Base-by-base conservation (phyloP, 2,329 filamentous ascomycete genomes). In the Aureobasidium mangrovei region DNA sequence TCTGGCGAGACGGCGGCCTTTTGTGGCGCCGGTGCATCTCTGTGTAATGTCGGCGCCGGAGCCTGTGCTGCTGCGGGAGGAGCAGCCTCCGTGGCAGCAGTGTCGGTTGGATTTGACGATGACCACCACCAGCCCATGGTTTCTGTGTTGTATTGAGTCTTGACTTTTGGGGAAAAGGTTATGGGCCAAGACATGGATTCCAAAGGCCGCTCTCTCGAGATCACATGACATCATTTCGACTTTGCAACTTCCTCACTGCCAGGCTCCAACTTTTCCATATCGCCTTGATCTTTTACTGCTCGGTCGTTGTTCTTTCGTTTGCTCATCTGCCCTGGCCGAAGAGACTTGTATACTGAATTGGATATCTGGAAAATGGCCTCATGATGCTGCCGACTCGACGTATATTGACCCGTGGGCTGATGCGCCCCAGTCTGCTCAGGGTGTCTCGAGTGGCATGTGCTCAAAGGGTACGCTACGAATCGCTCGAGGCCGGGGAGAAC, bases 401-500 rank as follows among this genome's bases (percentile, higher is more conserved):
- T 44, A 44, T 53, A 43, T 44, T 44, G 31, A 24, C 29, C 27
- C 49, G 49, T 40, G 35, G 40, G 49, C 49, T 53, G 26, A 44
- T 44, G 32, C 49, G 49, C 49, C 49, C 49, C 32, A 40, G 49
- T 39, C 26, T 53, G 49, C 49, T 39, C 39, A 44, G 40, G 33
- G 49, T 38, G 39, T 29, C 39, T 43, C 49, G 49, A 32, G 39
- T 31, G 49, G 32, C 40, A 44, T 53, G 49, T 53, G 49, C 49
- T 43, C 40, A 40, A 46, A 35, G 42, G 9, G 12, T 33, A 35
- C 65, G 69, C 28, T 63, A 59, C 58, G 60, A 62, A 9, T 68
- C 70, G 6, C 57, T 70, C 2, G 71, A 76, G 56, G 70, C 76
- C 8, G 81, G 79, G 49, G 80, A 82, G 60, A 77, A 86, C 62